A percentile compares a stretch with the other conserved stretches of the same genome.
Evolutionary conservation across 2,329 filamentous ascomycete genomes (phyloP).

Genomic region (Colletotrichum echinochloae): DNA sequence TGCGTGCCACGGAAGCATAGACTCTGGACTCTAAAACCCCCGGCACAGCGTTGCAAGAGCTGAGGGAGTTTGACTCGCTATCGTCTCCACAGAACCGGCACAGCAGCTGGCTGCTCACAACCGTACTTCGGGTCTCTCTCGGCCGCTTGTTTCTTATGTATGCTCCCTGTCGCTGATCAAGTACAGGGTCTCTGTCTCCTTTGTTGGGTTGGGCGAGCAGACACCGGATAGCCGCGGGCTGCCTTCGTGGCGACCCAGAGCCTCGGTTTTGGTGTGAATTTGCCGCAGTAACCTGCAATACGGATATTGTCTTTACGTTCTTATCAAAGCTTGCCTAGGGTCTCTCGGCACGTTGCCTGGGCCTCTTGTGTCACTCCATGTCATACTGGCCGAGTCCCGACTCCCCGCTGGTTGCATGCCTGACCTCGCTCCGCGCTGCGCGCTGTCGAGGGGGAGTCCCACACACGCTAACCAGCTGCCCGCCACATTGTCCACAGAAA

Average conservation of each 20-base stretch:
- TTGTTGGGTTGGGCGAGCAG: not conserved
- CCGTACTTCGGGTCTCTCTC: no score
- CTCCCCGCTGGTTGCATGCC: conserved; percentile 6
- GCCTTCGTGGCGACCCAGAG: not conserved
- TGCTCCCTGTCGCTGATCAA: not conserved
- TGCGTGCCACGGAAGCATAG: conserved; percentile 6
- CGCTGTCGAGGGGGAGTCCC: not conserved
- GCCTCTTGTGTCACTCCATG: not conserved
- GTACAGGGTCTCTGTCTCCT: not conserved
- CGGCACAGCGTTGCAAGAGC: not conserved
- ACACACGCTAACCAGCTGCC: not conserved
- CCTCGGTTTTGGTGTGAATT: not conserved
- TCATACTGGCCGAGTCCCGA: not conserved
- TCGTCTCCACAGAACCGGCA: not conserved
- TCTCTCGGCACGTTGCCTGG: conserved; percentile 25
- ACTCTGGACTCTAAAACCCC: not conserved
- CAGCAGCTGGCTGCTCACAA: no score
- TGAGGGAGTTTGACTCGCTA: not conserved
- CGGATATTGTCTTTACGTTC: not conserved
- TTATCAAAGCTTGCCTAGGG: conserved; percentile 5
- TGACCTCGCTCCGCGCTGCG: not conserved
- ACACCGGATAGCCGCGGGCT: not conserved
- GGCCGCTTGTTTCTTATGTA: not conserved
- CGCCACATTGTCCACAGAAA: no score
- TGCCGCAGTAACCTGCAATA: not conserved